Evolutionary conservation across 768 basidiomycete species (phyloP).

Genomic region (Infundibulicybe gibba): DNA sequence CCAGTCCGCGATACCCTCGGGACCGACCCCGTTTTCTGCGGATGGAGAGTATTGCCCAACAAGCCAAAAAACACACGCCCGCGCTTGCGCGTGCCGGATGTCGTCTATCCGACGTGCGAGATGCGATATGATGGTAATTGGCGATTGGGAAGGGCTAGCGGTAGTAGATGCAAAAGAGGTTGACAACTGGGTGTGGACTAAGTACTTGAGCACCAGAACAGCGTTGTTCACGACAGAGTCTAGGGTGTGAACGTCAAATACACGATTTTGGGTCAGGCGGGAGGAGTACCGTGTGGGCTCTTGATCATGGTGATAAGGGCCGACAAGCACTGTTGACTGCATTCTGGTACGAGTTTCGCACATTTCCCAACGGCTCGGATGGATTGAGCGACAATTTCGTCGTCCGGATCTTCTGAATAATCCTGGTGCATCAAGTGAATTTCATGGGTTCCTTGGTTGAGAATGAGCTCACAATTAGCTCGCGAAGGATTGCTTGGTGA

Average conservation of each 20-base stretch:
- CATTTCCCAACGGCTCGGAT: conserved; percentile 78
- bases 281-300: conserved; percentile 60
- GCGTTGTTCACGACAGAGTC: conserved; percentile 77
- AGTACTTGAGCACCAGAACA: conserved; percentile 80
- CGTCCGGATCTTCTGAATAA: conserved; percentile 77
- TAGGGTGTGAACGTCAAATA: conserved; percentile 20
- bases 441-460: neutral
- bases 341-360: conserved; percentile 65
- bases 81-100: conserved; percentile 74
- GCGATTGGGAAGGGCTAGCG: conserved; percentile 28
- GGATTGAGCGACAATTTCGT: conserved; percentile 65
- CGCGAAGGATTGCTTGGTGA: conserved; percentile 67
- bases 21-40: conserved; percentile 25
- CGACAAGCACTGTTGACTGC: conserved; percentile 66
- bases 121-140: conserved; percentile 69
- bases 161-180: conserved; percentile 20
- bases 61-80: conserved; percentile 90
- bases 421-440: conserved; percentile 42
- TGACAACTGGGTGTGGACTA: conserved; percentile 68
- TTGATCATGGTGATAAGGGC: conserved; percentile 80
- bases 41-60: conserved; percentile 81
- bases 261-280: neutral
- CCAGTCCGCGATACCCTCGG: conserved; percentile 69
- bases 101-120: conserved; percentile 77
- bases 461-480: conserved; percentile 70